phyloP scores from a whole-genome alignment of 2,329 filamentous ascomycete genomes.

The Beauveria caledonica region DNA sequence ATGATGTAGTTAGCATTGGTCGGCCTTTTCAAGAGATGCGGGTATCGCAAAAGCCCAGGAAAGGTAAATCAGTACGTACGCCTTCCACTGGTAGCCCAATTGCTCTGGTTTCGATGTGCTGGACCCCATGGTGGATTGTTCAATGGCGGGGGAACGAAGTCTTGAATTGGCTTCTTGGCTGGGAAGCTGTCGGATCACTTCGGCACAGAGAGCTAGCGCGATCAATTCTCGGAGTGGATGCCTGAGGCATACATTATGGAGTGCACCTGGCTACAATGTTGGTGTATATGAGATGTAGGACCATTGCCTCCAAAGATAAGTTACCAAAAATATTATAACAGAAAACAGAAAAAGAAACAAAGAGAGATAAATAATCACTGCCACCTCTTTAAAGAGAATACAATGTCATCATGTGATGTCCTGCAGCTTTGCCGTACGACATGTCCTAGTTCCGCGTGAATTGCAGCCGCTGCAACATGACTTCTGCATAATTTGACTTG shows the following conservation, averaged over 20 bases:
- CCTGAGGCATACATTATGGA: slow-evolving; percentile 21
- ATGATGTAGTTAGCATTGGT: slow-evolving; percentile 8
- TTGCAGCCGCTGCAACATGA: too few species aligned
- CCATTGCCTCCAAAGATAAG: too few species aligned
- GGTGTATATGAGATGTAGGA: too few species aligned
- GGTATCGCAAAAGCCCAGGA: neutral
- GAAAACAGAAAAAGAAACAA: too few species aligned
- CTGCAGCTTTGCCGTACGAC: too few species aligned
- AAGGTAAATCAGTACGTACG: slow-evolving; percentile 32
- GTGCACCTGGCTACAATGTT: too few species aligned
- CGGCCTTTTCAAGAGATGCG: neutral
- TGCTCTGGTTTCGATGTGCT: slow-evolving; percentile 45
- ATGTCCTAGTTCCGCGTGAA: too few species aligned
- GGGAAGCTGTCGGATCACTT: slow-evolving; percentile 28
- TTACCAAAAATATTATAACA: too few species aligned
- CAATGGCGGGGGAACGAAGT: slow-evolving; percentile 13
- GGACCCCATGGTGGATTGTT: slow-evolving; percentile 43
- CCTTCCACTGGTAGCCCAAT: slow-evolving; percentile 42
- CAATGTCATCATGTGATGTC: too few species aligned
- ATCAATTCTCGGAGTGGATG: slow-evolving; percentile 18
- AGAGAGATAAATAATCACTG: too few species aligned
- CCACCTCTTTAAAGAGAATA: too few species aligned
- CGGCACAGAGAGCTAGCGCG: slow-evolving; percentile 22
- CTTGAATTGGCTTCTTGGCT: slow-evolving; percentile 20
- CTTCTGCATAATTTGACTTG: too few species aligned